These are phyloP conservation scores for Aureobasidium namibiae DNA, from an alignment of 2,329 filamentous ascomycete species.

Conservation along the genomic window DNA sequence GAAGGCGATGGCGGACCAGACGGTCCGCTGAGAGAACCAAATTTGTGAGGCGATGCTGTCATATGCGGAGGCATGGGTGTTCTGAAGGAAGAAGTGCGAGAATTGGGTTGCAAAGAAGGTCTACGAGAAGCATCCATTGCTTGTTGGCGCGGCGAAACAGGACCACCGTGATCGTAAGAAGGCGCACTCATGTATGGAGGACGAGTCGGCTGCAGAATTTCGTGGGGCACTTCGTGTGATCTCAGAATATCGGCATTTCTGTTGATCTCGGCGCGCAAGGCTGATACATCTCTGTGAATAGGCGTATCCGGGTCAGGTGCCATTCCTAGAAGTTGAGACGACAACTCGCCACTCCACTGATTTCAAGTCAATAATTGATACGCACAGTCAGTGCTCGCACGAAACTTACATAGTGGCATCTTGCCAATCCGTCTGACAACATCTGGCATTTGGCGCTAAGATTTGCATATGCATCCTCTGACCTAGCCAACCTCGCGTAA, in stretches of 20 bases:
- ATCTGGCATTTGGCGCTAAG: slow-evolving; percentile 75
- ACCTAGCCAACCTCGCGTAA: slow-evolving; percentile 64
- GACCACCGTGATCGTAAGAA: slow-evolving; percentile 42
- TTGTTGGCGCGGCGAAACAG: slow-evolving; percentile 22
- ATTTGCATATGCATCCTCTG: slow-evolving; percentile 73
- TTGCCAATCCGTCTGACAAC: slow-evolving; percentile 70
- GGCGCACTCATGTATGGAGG: slow-evolving; percentile 53
- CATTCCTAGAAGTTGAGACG: slow-evolving; percentile 63
- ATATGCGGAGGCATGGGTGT: slow-evolving; percentile 76
- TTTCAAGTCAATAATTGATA: slow-evolving; percentile 18
- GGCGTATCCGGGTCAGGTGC: slow-evolving; percentile 68
- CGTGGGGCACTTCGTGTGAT: slow-evolving; percentile 52
- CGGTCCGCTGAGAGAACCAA: slow-evolving; percentile 70
- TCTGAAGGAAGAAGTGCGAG: slow-evolving; percentile 60
- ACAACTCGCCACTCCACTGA: slow-evolving; percentile 78
- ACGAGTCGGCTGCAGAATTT: slow-evolving; percentile 55
- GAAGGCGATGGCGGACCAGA: slow-evolving; percentile 61
- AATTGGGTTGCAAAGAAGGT: slow-evolving; percentile 55
- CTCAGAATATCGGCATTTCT: slow-evolving; percentile 53
- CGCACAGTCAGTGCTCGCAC: not conserved
- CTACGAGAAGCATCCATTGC: slow-evolving; percentile 71
- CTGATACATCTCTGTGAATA: slow-evolving; percentile 63
- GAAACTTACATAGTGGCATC: slow-evolving; percentile 43
- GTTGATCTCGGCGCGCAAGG: slow-evolving; percentile 55
- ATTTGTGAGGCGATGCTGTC: slow-evolving; percentile 68